Base-by-base conservation (phyloP, 805 yeast species). In the Yarrowia bubula region DNA sequence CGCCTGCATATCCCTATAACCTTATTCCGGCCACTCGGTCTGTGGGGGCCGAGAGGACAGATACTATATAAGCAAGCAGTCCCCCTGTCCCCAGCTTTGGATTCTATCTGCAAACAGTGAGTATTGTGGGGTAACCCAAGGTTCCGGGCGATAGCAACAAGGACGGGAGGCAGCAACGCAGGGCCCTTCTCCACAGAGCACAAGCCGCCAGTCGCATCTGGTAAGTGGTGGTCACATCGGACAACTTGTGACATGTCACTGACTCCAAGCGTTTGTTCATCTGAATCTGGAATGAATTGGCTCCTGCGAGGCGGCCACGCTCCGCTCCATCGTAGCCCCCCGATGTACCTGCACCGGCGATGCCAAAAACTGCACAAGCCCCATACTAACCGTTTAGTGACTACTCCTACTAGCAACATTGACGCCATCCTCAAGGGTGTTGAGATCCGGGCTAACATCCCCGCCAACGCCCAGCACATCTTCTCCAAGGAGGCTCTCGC, bases 401-500 rank as follows among this genome's bases (percentile, higher is more conserved):
- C 58, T 38, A 51, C 58, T 51, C 58, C 58, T 38, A 13, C 58
- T 31, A 18, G 35, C 47, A 55, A 58, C 51, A 58, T 35, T 43
- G 64, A 58, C 51, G 51, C 39, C 37, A 43, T 58, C 18, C 47
- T 83, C 37, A 73, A 77, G 64, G 87, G 87, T 50, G 86, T 85
- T 57, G 79, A 82, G 70, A 78, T 84, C 73, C 81, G 80, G 71
- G 87, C 85, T 50, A 81, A 83, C 41, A 74, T 85, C 65, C 84
- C 71, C 72, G 76, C 70, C 68, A 75, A 71, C 77, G 73, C 86
- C 67, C 78, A 80, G 72, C 84, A 84, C 74, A 83, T 86, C 69
- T 80, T 84, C 71, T 82, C 85, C 66, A 75, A 80, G 15, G 90
- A 86, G 67, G 88, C 90, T 4, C 75, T 86, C 62, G 88, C 85